A percentile compares a stretch with the other conserved stretches of the same genome.
These are phyloP conservation scores for Pythium grandisporangium DNA, from an alignment of 352 stramenopile species.

Conservation along the genomic window DNA sequence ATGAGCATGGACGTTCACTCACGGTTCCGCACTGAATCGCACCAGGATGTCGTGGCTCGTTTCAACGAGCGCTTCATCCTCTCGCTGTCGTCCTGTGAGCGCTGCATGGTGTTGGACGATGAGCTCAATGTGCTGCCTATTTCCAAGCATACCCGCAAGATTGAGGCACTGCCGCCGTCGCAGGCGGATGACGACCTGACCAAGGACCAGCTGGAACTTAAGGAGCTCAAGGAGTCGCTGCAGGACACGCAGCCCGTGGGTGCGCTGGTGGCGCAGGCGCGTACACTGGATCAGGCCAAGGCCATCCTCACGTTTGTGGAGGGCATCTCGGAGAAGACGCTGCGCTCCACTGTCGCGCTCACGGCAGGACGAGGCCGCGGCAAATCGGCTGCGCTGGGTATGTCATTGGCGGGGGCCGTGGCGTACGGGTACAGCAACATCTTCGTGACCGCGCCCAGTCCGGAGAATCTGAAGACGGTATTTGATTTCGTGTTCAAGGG, in stretches of 20 bases:
- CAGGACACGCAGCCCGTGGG: slow-evolving; percentile 93
- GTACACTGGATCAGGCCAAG: slow-evolving; percentile 93
- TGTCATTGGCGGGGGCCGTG: slow-evolving; percentile 77
- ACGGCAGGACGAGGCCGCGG: slow-evolving; percentile 89
- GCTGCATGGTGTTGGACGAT: slow-evolving; percentile 98
- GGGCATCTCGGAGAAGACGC: slow-evolving; percentile 95
- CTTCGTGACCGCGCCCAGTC: slow-evolving; percentile 96
- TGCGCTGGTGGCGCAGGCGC: slow-evolving; percentile 91
- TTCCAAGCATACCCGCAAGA: slow-evolving; percentile 87
- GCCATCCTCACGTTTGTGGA: slow-evolving; percentile 98
- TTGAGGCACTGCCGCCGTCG: slow-evolving; percentile 70
- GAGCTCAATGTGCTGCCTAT: slow-evolving; percentile 99
- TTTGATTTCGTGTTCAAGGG: slow-evolving; percentile 99
- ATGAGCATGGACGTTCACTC: slow-evolving; percentile 97
- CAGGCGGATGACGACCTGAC: slow-evolving; percentile 45
- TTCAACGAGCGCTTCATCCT: slow-evolving; percentile 99
- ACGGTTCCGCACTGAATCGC: slow-evolving; percentile 87
- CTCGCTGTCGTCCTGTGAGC: slow-evolving; percentile 90
- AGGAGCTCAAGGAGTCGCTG: slow-evolving; percentile 93
- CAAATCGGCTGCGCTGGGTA: slow-evolving; percentile 97
- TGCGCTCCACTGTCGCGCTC: slow-evolving; percentile 92
- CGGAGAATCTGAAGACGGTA: slow-evolving; percentile 97
- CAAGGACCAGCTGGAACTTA: slow-evolving; percentile 85
- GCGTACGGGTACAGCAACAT: slow-evolving; percentile 94
- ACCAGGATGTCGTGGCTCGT: slow-evolving; percentile 93